Evolutionary conservation across 2,329 filamentous ascomycete species (phyloP).

Genomic region (Botryosphaeria agaves): DNA sequence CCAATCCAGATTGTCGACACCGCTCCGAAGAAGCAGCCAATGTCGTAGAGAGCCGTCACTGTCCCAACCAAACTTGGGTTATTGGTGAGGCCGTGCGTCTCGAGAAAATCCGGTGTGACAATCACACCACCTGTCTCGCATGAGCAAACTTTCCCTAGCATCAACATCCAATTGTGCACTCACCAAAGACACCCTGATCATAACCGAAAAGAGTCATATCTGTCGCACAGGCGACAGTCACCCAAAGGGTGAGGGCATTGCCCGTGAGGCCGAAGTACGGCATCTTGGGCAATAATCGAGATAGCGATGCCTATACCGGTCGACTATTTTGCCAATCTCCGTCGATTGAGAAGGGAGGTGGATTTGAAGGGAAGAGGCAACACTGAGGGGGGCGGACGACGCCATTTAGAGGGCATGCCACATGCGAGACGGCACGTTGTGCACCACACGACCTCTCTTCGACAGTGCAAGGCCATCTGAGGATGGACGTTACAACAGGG

Average conservation of each 20-base stretch:
- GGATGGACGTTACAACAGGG: too few species aligned
- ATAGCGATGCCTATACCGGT: too few species aligned
- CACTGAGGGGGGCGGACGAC: too few species aligned
- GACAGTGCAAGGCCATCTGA: too few species aligned
- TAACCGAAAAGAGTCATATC: slow-evolving; percentile 28
- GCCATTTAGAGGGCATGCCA: too few species aligned
- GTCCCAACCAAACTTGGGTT: slow-evolving; percentile 24
- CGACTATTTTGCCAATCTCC: too few species aligned
- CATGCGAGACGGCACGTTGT: too few species aligned
- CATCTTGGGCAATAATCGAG: slow-evolving; percentile 8
- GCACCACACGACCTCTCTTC: too few species aligned
- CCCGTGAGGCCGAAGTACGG: slow-evolving; percentile 37
- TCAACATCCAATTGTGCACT: background rate
- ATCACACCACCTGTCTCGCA: slow-evolving; percentile 34
- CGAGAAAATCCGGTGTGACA: slow-evolving; percentile 34
- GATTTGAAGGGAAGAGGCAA: too few species aligned
- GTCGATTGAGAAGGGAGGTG: too few species aligned
- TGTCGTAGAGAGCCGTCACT: slow-evolving; percentile 39
- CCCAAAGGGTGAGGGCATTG: slow-evolving; percentile 38
- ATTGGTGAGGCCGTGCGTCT: slow-evolving; percentile 26
- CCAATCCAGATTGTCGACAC: slow-evolving; percentile 31
- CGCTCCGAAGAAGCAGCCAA: slow-evolving; percentile 42
- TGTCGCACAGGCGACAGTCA: slow-evolving; percentile 31
- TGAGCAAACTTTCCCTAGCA: too few species aligned
- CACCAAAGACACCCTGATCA: slow-evolving; percentile 32